phyloP scores from a whole-genome alignment of 2,329 filamentous ascomycete genomes.

The Ophiostoma pallidulum region DNA sequence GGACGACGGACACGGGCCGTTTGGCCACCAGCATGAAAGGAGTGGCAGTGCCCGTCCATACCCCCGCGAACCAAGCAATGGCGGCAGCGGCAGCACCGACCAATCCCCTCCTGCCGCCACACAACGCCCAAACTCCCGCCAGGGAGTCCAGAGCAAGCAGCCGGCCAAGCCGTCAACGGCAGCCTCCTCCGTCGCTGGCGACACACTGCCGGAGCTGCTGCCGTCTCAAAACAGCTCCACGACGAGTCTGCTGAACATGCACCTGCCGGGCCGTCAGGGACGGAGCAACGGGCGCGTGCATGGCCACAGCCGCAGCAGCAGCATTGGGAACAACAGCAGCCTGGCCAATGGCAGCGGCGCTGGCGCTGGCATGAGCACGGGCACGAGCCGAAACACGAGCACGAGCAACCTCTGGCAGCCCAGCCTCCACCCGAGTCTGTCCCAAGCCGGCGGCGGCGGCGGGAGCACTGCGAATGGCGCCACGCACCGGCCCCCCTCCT shows the following conservation, averaged over 20 bases:
- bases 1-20: neutral
- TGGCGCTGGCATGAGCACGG: neutral
- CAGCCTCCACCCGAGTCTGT: neutral
- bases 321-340: neutral
- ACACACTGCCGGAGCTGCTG: neutral
- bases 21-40: neutral
- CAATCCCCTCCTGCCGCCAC: neutral
- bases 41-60: slow-evolving; percentile 5
- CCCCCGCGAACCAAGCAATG: slow-evolving; percentile 15
- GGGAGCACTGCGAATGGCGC: neutral
- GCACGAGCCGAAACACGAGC: neutral
- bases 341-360: neutral
- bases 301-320: neutral
- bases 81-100: slow-evolving; percentile 17
- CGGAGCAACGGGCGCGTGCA: neutral
- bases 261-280: slow-evolving; percentile 1
- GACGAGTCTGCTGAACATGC: slow-evolving; percentile 11
- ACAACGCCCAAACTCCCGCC: neutral
- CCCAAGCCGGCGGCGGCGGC: neutral
- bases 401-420: neutral
- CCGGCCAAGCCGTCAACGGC: neutral
- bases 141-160: neutral
- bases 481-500: neutral
- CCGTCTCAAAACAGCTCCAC: slow-evolving; percentile 10
- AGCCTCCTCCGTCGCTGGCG: neutral